Evolutionary conservation across 2,329 filamentous ascomycete species (phyloP), one percentile per base, ranked within the genome.

Genomic region (Cercospora berteroae): DNA sequence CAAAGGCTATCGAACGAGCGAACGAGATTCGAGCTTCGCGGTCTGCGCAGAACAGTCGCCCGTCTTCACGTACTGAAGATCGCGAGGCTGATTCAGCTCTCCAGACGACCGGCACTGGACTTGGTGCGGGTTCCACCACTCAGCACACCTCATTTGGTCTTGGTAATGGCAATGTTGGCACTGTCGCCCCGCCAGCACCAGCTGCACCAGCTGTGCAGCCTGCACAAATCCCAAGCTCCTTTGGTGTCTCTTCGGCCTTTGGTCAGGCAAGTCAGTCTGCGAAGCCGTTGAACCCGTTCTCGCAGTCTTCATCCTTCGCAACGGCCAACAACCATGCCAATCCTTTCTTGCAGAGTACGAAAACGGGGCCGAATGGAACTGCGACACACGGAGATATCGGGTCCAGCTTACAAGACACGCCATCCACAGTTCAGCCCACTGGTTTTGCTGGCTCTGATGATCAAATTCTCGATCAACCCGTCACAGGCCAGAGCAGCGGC

Each of bases 1-100:
- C 70, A 3, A 68, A 71, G n/a, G 77, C 77, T 3, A 73, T 76
- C n/a, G 75, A 77, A 48, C 74, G 73, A 36, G 72, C 77, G 10
- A 75, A 69, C 23, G 72, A 76, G 63, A 71, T 77, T 18, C 69
- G 74, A 12, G 69, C 69, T 27, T 70, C 71, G 13, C 57, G 71
- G 27, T 68, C 68, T 25, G 39, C 39, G 27, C 55, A 36, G 52
- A 65, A 42, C 12, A 74, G 73, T 50, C 61, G 73, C 29, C 69
- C 70, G 20, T 64, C 48, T 23, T 74, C 73, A 29, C 66, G 68
- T 6, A 42, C 57, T 18, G 63, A 62, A n/a, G 57, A 64, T 25
- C 44, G 44, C 16, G 48, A 44, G 33, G 31, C 23, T 29, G 48
- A n/a, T 6, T 39, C 52, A 9, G 18, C 29, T 39, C 29, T 39